Conservation (phyloP, 148 eudicot genomes). For the Bassia scoparia region DNA sequence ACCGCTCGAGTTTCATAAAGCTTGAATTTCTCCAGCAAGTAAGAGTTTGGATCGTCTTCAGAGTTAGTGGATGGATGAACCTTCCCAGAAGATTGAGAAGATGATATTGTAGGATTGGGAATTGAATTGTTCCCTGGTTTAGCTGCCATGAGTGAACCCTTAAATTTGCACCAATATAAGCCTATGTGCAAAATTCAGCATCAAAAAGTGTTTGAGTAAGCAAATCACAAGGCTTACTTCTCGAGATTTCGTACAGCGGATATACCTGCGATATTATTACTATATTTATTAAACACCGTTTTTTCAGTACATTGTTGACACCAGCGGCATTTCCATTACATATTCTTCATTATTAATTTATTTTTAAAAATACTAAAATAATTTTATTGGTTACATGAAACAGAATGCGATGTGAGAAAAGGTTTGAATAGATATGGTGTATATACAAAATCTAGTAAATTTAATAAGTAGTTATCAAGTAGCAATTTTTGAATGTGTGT, state of each 20-base stretch:
- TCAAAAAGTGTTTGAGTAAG: background rate
- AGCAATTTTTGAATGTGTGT: no score
- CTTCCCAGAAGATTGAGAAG: constrained; percentile 39
- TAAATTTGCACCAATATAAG: constrained; percentile 1
- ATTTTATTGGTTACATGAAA: no score
- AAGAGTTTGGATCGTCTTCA: constrained; percentile 59
- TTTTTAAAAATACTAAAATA: no score
- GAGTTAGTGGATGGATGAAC: constrained; percentile 46
- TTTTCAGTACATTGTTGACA: no score
- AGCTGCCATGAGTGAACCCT: constrained; percentile 39
- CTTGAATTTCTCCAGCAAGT: constrained; percentile 81
- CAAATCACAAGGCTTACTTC: background rate
- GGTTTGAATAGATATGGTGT: no score
- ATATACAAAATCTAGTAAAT: no score
- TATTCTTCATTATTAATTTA: no score
- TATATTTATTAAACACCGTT: no score
- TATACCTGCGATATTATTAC: no score
- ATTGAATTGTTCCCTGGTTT: constrained; percentile 37
- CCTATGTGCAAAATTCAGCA: background rate
- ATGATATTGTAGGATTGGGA: constrained; percentile 32
- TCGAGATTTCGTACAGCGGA: background rate
- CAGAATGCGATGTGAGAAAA: no score
- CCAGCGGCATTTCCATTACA: no score
- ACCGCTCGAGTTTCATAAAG: constrained; percentile 97
- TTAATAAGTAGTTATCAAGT: no score